A percentile compares a stretch with the other conserved stretches of the same genome.
Evolutionary conservation across 768 basidiomycete species (phyloP).

Genomic region (Clitopilus hobsonii): DNA sequence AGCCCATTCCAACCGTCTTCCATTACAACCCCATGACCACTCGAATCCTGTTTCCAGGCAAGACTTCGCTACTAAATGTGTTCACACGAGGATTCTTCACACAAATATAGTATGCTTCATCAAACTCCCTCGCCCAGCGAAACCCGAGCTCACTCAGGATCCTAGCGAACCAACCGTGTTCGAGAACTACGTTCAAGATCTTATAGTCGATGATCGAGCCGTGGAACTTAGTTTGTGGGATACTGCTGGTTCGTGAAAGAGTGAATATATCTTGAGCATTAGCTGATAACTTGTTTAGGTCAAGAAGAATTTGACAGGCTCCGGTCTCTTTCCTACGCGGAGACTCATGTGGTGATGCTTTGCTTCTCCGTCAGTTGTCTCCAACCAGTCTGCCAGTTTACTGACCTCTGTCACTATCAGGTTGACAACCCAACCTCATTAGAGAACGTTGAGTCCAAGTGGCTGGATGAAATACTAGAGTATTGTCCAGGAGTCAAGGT

Average conservation of each 20-base stretch:
- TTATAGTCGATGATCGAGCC: conserved; percentile 78
- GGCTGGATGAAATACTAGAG: conserved; percentile 90
- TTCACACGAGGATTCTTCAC: conserved; percentile 93
- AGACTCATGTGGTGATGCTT: conserved; percentile 94
- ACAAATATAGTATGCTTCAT: conserved; percentile 78
- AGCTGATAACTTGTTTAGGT: conserved; percentile 42
- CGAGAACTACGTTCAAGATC: conserved; percentile 94
- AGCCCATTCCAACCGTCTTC: conserved; percentile 20
- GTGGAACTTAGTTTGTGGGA: conserved; percentile 97
- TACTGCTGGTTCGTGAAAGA: conserved; percentile 72
- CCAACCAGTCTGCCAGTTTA: neutral
- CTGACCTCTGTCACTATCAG: conserved; percentile 28
- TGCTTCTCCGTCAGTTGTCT: conserved; percentile 78
- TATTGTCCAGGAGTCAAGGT: conserved; percentile 96
- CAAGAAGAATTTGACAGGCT: conserved; percentile 96
- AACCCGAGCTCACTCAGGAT: conserved; percentile 2
- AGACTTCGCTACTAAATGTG: conserved; percentile 84
- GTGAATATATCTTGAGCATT: neutral
- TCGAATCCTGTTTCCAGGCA: conserved; percentile 41
- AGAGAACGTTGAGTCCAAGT: conserved; percentile 97
- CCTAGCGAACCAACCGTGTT: conserved; percentile 89
- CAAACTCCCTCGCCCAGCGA: neutral
- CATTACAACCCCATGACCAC: conserved; percentile 1
- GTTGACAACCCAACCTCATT: conserved; percentile 93
- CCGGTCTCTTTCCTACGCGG: conserved; percentile 92